Evolutionary conservation across 2,329 filamentous ascomycete genomes (phyloP).

Genomic region (Calonectria pteridis): DNA sequence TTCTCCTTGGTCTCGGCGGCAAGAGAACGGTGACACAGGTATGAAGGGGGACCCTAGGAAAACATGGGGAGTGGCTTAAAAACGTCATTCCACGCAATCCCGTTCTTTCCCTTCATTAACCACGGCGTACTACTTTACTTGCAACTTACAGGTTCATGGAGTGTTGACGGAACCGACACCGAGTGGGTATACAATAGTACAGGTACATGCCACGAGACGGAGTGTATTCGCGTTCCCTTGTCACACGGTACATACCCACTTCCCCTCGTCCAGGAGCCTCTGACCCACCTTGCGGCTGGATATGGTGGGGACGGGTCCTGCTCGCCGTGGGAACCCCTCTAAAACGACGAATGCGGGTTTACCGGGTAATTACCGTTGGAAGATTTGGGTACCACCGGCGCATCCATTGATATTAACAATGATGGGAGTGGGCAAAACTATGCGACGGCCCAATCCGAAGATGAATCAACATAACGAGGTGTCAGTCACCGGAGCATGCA

Average conservation of each 20-base stretch:
- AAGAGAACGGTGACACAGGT: background rate
- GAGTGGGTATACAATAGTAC: background rate
- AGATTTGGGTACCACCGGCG: background rate
- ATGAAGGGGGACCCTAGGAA: background rate
- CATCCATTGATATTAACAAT: background rate
- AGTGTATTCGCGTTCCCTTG: background rate
- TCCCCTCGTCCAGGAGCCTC: slow-evolving; percentile 39
- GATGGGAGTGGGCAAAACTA: background rate
- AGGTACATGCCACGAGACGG: slow-evolving; percentile 1
- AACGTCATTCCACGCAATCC: background rate
- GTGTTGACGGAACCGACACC: background rate
- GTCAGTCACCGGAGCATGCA: background rate
- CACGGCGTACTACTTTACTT: background rate
- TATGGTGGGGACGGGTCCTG: slow-evolving; percentile 21
- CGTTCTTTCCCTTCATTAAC: background rate
- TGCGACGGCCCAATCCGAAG: background rate
- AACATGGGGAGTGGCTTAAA: background rate
- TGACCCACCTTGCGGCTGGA: slow-evolving; percentile 39
- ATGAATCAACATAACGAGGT: background rate
- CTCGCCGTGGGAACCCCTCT: slow-evolving; percentile 8
- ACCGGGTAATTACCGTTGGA: background rate
- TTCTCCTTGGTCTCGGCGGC: background rate
- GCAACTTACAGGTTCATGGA: background rate
- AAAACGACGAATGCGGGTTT: background rate
- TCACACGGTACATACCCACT: slow-evolving; percentile 28